These are phyloP conservation scores for barrel medic (Medicago truncatula) DNA, from an alignment of 306 rosid genomes.

Conservation along the genomic window DNA sequence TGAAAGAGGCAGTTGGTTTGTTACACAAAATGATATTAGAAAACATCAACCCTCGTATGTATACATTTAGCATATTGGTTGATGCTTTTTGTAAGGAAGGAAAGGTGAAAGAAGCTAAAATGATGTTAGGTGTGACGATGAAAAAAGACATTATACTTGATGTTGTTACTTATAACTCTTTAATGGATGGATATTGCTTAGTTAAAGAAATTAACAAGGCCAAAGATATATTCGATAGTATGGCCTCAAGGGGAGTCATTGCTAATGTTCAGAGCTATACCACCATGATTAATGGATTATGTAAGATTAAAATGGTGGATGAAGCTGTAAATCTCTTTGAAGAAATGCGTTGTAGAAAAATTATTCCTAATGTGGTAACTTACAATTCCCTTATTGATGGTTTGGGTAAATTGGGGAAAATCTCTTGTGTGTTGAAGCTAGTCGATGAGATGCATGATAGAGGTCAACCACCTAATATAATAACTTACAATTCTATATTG, in stretches of 20 bases:
- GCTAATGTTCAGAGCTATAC: too few species aligned
- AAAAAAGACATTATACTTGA: not conserved
- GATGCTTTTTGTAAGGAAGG: not conserved
- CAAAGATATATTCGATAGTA: not conserved
- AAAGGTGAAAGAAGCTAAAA: not conserved
- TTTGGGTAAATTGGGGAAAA: too few species aligned
- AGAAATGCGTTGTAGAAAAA: too few species aligned
- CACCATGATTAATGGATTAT: too few species aligned
- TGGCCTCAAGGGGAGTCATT: fast-evolving
- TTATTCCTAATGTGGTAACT: too few species aligned
- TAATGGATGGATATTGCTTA: not conserved
- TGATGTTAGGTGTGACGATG: not conserved
- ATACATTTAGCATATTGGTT: not conserved
- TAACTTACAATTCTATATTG: too few species aligned
- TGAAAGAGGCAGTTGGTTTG: not conserved
- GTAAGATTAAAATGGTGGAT: too few species aligned
- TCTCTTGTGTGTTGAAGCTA: too few species aligned
- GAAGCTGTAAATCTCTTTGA: too few species aligned
- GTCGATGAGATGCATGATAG: too few species aligned
- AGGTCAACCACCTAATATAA: too few species aligned
- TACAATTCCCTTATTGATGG: too few species aligned
- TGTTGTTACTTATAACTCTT: not conserved
- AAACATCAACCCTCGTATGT: not conserved
- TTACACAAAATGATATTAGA: not conserved
- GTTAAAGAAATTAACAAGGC: not conserved